Evolutionary conservation across 108 stramenopile species (phyloP).

Genomic region (Phaeodactylum tricornutum): DNA sequence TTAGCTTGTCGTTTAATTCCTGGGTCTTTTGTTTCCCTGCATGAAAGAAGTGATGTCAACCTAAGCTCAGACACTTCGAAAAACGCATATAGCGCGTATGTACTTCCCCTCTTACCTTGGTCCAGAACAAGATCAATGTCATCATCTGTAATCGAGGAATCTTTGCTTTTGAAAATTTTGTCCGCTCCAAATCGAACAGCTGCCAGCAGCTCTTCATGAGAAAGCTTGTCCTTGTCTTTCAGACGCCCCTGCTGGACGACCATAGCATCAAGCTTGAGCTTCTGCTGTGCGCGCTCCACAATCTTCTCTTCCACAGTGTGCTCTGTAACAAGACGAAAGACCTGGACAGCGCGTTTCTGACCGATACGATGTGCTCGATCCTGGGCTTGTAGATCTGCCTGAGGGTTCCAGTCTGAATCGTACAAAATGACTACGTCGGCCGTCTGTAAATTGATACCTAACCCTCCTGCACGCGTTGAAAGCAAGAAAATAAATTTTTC

Average conservation of each 20-base stretch:
- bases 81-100: too few relatives aligned
- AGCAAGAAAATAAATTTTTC: conserved; percentile 88
- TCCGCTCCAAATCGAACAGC: conserved; percentile 98
- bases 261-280: conserved; percentile 99
- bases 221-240: conserved; percentile 82
- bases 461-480: conserved; percentile 89
- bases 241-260: conserved; percentile 96
- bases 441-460: conserved; percentile 90
- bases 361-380: conserved; percentile 88
- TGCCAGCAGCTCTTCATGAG: conserved; percentile 72
- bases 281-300: conserved; percentile 98
- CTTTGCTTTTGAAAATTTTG: conserved; percentile 88
- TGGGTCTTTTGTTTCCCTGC: conserved; percentile 85
- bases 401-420: conserved; percentile 97
- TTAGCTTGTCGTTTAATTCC: conserved; percentile 88
- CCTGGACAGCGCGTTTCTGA: conserved; percentile 77
- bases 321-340: conserved; percentile 97
- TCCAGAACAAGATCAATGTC: conserved; percentile 91
- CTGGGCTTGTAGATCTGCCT: conserved; percentile 98
- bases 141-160: conserved; percentile 84
- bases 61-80: too few relatives aligned
- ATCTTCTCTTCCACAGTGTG: conserved; percentile 99
- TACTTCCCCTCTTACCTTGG: too few relatives aligned
- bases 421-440: conserved; percentile 85
- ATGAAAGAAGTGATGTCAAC: too few relatives aligned